Evolutionary conservation across 345 rosid genomes (phyloP).

Genomic region (Pistacia vera): DNA sequence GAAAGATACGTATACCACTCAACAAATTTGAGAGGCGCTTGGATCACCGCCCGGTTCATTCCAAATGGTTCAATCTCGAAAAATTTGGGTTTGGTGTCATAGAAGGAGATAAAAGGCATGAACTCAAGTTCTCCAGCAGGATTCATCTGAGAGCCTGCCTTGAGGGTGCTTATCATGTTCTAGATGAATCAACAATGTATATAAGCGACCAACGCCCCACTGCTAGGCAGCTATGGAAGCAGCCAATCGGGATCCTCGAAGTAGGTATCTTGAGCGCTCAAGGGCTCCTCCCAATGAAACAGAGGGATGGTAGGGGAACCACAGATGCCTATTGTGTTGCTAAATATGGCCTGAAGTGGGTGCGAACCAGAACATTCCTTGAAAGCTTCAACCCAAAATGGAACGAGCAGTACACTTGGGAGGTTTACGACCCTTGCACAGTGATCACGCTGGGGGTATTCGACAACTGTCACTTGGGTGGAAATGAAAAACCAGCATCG

Average conservation of each 20-base stretch:
- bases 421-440: slow-evolving; percentile 81
- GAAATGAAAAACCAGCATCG: slow-evolving; percentile 48
- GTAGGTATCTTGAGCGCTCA: slow-evolving; percentile 85
- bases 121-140: slow-evolving; percentile 76
- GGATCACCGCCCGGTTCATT: slow-evolving; percentile 77
- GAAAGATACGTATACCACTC: slow-evolving; percentile 63
- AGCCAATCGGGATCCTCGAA: slow-evolving; percentile 82
- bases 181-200: slow-evolving; percentile 89
- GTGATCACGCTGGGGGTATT: slow-evolving; percentile 83
- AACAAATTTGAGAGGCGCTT: slow-evolving; percentile 64
- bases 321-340: slow-evolving; percentile 90
- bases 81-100: slow-evolving; percentile 75
- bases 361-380: slow-evolving; percentile 73
- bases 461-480: slow-evolving; percentile 81
- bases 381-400: slow-evolving; percentile 75
- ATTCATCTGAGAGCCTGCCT: slow-evolving; percentile 77
- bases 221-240: slow-evolving; percentile 86
- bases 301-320: slow-evolving; percentile 56
- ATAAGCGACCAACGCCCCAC: slow-evolving; percentile 85
- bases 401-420: slow-evolving; percentile 96
- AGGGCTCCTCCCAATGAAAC: slow-evolving; percentile 78
- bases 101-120: slow-evolving; percentile 85
- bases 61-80: slow-evolving; percentile 88
- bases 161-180: slow-evolving; percentile 94
- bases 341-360: slow-evolving; percentile 88